Evolutionary conservation across 148 eudicot genomes (phyloP), one percentile per base, ranked within the genome.

Genomic region (Silene latifolia): DNA sequence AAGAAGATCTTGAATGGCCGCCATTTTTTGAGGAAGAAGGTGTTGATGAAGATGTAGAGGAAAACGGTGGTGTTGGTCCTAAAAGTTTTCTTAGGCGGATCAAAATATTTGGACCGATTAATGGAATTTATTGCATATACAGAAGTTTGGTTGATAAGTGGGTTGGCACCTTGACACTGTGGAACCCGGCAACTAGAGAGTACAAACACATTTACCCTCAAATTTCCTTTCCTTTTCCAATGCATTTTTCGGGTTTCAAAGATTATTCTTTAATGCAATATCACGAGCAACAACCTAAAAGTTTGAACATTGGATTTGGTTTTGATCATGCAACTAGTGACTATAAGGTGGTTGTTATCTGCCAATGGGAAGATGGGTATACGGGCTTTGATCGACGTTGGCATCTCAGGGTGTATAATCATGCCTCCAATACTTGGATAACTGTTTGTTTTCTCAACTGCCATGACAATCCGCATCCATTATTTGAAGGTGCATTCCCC

Each of bases 281-380:
- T 64, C 39, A 25, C 67, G 42, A 64, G 46, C 67, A 64, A 64
- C 5, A 13, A 14, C 67, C 44, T 14, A 8, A 14, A 35, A 35
- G 21, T 17, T 65, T 65, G 21, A 29, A 17, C 10, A 35, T 65
- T 18, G 69, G 69, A 44, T 65, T 65, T 65, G 69, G 47, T 17
- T 65, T 29, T 65, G 47, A 65, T 65, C 69, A 17, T 17, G 29
- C 48, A 14, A 65, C 46, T 7, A 65, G 15, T n/a, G 47, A 65
- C 69, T 65, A 65, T n/a, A 65, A 65, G 47, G 18, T 65, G 19
- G 47, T 65, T n/a, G 69, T 65, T 29, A 65, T 65, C 48, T 65
- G 21, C 48, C 69, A 32, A 8, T 65, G 69, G 69, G 47, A 19
- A 35, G 47, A 29, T 65, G n/a, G 0, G 11, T 10, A 17, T 7